Evolutionary conservation across 2,329 filamentous ascomycete species (phyloP), one percentile per base, ranked within the genome.

Genomic region (Zalaria sp.): DNA sequence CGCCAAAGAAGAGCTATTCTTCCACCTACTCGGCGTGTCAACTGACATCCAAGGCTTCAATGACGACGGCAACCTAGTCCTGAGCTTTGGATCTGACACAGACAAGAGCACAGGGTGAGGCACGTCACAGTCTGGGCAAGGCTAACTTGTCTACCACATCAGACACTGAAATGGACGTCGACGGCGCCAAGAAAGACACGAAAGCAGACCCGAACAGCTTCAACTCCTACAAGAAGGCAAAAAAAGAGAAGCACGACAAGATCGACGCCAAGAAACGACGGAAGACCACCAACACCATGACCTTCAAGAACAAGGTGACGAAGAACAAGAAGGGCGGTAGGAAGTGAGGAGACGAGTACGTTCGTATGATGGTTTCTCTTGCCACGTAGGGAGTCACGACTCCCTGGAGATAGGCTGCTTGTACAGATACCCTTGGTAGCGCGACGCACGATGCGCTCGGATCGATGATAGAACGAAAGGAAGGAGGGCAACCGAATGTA

Each of bases 21-120:
- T 53, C 49, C 55, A 60, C 43, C 49, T 57, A 34, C 49, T 65
- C 29, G 62, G 62, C 18, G 54, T 63, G 18, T 58, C 57, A 38
- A 55, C 57, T 35, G 59, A 64, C 51, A 53, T 64, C 29, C 45
- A 57, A 34, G 61, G 60, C 46, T 65, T 64, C 51, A 54, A 53
- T 44, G 35, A 51, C 25, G 40, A 51, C 25, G 61, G 60, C 29
- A 41, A 57, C 37, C 52, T 64, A 40, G 40, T 57, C 45, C 50
- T 62, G 45, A 55, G 56, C 51, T 60, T 61, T 55, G 58, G 50
- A 34, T 42, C 40, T 31, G 46, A 38, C 26, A 34, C 52, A 32
- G 43, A 38, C 10, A 38, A 35, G 34, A 41, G 39, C 25, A 36
- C 37, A 31, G 42, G 39, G 42, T 43, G 42, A 43, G 34, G 25